Percentiles rank a stretch among this genome's conserved stretches.
phyloP scores from a whole-genome alignment of 2,329 filamentous ascomycete species.

The Aspergillus sp. region DNA sequence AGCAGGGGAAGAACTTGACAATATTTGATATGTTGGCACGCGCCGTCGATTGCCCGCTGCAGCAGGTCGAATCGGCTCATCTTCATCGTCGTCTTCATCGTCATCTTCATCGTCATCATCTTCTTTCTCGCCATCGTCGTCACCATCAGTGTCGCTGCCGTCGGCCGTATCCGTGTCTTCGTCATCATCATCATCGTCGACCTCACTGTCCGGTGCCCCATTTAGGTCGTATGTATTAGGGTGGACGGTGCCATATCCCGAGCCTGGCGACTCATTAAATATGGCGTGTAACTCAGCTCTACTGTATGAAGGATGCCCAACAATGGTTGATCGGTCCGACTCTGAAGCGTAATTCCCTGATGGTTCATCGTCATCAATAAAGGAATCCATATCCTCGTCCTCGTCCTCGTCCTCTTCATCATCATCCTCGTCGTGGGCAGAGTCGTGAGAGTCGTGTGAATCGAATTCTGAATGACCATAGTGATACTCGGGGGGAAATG shows the following conservation, averaged over 20 bases:
- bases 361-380: conserved; percentile 34
- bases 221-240: neutral
- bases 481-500: neutral
- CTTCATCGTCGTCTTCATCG: conserved; percentile 22
- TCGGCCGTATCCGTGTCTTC: no score
- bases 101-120: conserved; percentile 17
- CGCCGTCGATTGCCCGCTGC: conserved; percentile 16
- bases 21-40: conserved; percentile 9
- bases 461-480: neutral
- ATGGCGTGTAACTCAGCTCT: conserved; percentile 3
- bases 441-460: conserved; percentile 1
- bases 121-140: conserved; percentile 15
- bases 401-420: conserved; percentile 27
- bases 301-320: conserved; percentile 22
- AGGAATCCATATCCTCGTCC: conserved; percentile 34
- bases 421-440: conserved; percentile 3
- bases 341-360: conserved; percentile 24
- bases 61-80: conserved; percentile 22
- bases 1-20: conserved; percentile 13
- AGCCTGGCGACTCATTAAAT: conserved; percentile 17
- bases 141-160: conserved; percentile 9
- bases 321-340: conserved; percentile 35
- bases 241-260: conserved; percentile 17
- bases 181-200: neutral
- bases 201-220: conserved; percentile 14